Base-by-base conservation (phyloP, 331 rosid genomes). In the Rosa hybrid region DNA sequence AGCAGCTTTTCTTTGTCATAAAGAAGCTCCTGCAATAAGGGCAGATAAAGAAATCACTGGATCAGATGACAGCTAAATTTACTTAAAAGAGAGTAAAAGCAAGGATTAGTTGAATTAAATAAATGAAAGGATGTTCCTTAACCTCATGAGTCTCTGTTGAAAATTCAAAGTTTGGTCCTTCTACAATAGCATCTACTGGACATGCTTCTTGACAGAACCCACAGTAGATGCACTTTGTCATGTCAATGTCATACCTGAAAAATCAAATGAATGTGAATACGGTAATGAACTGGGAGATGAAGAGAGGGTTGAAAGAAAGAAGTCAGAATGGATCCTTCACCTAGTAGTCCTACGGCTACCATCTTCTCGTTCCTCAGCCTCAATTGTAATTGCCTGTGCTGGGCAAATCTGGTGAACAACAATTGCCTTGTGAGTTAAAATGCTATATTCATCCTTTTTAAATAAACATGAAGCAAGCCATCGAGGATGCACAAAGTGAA, bases 121-220 rank as follows among this genome's bases (percentile, higher is more conserved):
- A 34, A 3, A 78, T 20, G 68, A 57, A 78, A 38, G 70, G 70
- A 50, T 51, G 46, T 30, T 75, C 25, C 71, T 56, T 65, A 83
- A 96, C 99, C 99, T 96, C 99, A 5, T 96, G 99, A 80, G 99
- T 96, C 87, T 96, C 99, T 1, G 98, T 96, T 39, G 97, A 81
- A 76, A 91, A 96, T 68, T 96, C 99, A 46, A 96, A 96, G 92
- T 96, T 96, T 44, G 98, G 99, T 41, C 99, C 99, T 86, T 96
- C 99, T 53, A 96, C 98, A 79, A 96, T 96, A 84, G 99, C 99
- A 87, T 96, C 99, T 81, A 96, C 99, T 18, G 99, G 99, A 86
- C 99, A 96, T n/a, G 99, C 99, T 88, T 96, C 99, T 93, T 96
- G 99, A 89, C 99, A 96, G 85, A 96, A 93, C 74, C 99, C 98